Base-by-base conservation (phyloP, 257 asterid species). In the Solanum bulbocastanum region DNA sequence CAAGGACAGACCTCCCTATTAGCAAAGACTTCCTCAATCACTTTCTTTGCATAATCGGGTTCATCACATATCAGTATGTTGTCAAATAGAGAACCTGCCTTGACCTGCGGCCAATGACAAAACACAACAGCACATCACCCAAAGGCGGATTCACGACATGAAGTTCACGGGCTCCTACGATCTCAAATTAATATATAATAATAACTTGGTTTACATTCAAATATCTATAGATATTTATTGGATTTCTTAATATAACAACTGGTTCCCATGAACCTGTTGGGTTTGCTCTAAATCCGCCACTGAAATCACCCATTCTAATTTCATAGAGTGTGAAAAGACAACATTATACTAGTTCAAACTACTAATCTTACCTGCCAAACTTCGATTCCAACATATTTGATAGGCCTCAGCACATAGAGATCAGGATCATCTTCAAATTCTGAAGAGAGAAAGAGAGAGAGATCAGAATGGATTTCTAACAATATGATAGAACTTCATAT, bases 381-480 rank as follows among this genome's bases (percentile, higher is more conserved):
- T 87, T 89, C 91, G 72, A 89, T 85, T 33, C 89, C 91, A 3
- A 87, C 91, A 87, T 89, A 74, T 69, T 89, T 89, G 74, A 44
- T 72, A 25, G 87, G 87, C 85, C 44, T 87, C 84, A 73, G 44
- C 69, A 89, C 91, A 87, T 89, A 89, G 40, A 89, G 89, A 33
- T 89, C 89, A 27, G 90, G 89, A 83, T 89, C 91, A 89, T 89
- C 91, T 72, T 89, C 87, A 85, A 89, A 89, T 44, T 89, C 89
- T 89, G 89, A 16, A n/a, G 73, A 65, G 36, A 84, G 25, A 20
- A 18, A 7, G 58, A 37, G 23, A 40, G 58, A 36, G 46, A 86
- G 83, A 86, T 86, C 46, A 86, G 72, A 86, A 42, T 35, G 68
- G 30, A 46, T 30, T 81, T 46, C 25, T 32, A 3, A 20, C 73